Evolutionary conservation across 2,329 filamentous ascomycete genomes (phyloP).

Genomic region (Cladosporium sp.): DNA sequence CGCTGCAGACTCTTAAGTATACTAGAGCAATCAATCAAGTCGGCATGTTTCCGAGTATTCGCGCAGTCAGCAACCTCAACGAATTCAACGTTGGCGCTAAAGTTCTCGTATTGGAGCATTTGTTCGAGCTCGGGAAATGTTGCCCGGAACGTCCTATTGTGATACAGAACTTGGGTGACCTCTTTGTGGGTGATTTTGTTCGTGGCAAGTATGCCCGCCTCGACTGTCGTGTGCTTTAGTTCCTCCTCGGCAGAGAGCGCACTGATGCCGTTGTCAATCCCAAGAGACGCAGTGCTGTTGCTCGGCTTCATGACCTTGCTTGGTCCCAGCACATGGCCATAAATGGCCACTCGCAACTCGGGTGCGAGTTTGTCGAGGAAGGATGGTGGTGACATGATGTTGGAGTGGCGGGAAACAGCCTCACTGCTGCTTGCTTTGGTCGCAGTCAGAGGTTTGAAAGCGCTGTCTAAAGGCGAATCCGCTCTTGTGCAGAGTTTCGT

Average conservation of each 20-base stretch:
- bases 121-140: neutral
- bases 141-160: conserved; percentile 14
- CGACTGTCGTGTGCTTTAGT: neutral
- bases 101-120: neutral
- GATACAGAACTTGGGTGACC: conserved; percentile 22
- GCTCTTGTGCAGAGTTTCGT: neutral
- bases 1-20: neutral
- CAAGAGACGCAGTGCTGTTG: neutral
- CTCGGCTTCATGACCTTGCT: neutral
- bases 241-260: neutral
- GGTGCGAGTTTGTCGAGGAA: conserved; percentile 14
- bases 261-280: neutral
- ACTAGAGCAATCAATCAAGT: neutral
- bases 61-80: conserved; percentile 7
- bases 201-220: conserved; percentile 20
- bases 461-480: neutral
- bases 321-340: conserved; percentile 4
- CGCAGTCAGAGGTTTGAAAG: neutral
- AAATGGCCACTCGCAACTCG: conserved; percentile 7
- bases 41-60: neutral
- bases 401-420: neutral
- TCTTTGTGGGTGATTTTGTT: conserved; percentile 23
- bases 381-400: neutral
- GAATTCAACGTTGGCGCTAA: neutral
- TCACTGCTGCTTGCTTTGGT: neutral